Evolutionary conservation across 2,329 filamentous ascomycete species (phyloP).

Genomic region (Xylariaceae sp.): DNA sequence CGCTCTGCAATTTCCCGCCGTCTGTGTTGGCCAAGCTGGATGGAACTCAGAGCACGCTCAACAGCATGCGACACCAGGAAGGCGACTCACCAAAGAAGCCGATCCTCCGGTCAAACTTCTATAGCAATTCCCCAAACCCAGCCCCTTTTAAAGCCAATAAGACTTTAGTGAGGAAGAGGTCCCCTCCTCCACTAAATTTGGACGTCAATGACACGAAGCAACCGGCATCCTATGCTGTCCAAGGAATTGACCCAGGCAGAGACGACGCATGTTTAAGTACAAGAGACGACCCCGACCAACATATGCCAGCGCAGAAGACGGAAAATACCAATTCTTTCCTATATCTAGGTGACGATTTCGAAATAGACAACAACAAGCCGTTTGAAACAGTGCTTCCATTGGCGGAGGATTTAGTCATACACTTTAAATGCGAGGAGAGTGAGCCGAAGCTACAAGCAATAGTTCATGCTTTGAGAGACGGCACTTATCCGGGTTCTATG

Average conservation of each 20-base stretch:
- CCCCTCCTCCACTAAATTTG: slow-evolving; percentile 27
- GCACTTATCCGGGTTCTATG: slow-evolving; percentile 33
- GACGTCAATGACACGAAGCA: slow-evolving; percentile 11
- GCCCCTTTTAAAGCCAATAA: slow-evolving; percentile 24
- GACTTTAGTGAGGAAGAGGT: slow-evolving; percentile 23
- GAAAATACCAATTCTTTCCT: slow-evolving; percentile 21
- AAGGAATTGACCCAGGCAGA: slow-evolving; percentile 25
- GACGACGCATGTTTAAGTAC: slow-evolving; percentile 24
- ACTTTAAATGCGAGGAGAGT: slow-evolving; percentile 44
- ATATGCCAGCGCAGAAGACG: slow-evolving; percentile 40
- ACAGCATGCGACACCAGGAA: not conserved
- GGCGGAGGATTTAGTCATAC: slow-evolving; percentile 53
- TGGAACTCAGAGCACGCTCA: not conserved
- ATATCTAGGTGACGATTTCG: slow-evolving; percentile 13
- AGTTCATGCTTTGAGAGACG: slow-evolving; percentile 44
- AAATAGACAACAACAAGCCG: slow-evolving; percentile 20
- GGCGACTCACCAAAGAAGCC: slow-evolving; percentile 7
- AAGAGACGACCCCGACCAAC: slow-evolving; percentile 31
- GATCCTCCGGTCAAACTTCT: slow-evolving; percentile 22
- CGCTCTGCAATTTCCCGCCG: slow-evolving; percentile 22
- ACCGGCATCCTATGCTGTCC: slow-evolving; percentile 20
- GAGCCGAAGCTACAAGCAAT: slow-evolving; percentile 45
- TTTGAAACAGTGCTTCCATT: slow-evolving; percentile 48
- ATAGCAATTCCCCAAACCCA: slow-evolving; percentile 20
- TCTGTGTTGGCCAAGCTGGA: slow-evolving; percentile 3